Evolutionary conservation across 805 yeast genomes (phyloP).

Genomic region (Spathaspora gorwiae): DNA sequence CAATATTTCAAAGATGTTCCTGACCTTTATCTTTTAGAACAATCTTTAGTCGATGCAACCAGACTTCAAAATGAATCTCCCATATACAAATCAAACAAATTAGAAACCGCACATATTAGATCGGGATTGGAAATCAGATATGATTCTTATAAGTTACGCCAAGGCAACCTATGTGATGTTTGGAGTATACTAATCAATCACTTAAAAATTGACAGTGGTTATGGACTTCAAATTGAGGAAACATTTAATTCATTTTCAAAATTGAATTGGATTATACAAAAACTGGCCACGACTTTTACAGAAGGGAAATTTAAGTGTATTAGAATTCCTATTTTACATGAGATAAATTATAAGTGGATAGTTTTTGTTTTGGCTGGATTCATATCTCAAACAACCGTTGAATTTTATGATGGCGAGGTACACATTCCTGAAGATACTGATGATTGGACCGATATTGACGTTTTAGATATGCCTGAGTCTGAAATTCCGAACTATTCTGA

Average conservation of each 20-base stretch:
- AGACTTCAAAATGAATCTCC: slow-evolving; percentile 71
- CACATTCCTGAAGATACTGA: neutral
- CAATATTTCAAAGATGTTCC: slow-evolving; percentile 50
- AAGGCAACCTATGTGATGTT: slow-evolving; percentile 71
- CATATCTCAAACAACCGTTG: slow-evolving; percentile 36
- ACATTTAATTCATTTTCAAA: slow-evolving; percentile 7
- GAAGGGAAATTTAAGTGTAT: neutral
- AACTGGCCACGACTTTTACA: neutral
- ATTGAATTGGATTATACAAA: slow-evolving; percentile 16
- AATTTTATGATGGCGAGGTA: slow-evolving; percentile 23
- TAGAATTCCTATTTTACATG: neutral
- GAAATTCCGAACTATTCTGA: neutral
- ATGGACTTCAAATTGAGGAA: slow-evolving; percentile 19
- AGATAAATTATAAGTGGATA: slow-evolving; percentile 5
- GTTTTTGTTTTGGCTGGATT: slow-evolving; percentile 32
- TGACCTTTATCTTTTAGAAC: slow-evolving; percentile 54
- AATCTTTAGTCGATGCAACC: slow-evolving; percentile 61
- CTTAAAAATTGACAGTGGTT: slow-evolving; percentile 14
- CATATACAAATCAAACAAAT: slow-evolving; percentile 65
- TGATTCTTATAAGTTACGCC: slow-evolving; percentile 59
- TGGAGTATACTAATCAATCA: slow-evolving; percentile 51
- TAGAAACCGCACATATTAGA: slow-evolving; percentile 69
- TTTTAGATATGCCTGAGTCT: neutral
- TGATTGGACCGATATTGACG: neutral
- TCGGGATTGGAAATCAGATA: slow-evolving; percentile 65